Base-by-base conservation (phyloP, 345 rosid genomes). In the Euphorbia lathyris region DNA sequence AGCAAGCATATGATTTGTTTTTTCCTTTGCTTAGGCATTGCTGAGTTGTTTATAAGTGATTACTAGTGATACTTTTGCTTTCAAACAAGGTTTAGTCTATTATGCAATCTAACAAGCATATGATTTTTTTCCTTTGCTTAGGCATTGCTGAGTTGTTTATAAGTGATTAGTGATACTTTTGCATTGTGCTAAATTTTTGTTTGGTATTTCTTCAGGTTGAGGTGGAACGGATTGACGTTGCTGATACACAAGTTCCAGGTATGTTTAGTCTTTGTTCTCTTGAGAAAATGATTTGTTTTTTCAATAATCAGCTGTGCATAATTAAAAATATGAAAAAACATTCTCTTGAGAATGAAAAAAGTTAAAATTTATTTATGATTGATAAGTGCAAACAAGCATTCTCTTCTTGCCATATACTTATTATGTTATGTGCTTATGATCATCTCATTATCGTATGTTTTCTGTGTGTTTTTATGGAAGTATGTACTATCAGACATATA, bases 151-250 rank as follows among this genome's bases (percentile, higher is more conserved):
- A 50, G 29, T 10, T 50, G 65, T 43, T 63, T 42, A 19, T n/a
- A 59, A 47, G 57, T 48, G 67, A 48, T 61, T 42, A 3, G 12
- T 32, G 7, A 40, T 23, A 19, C 23, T 43, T 42, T 30, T 14
- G 17, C 27, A 23, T 71, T 61, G 65, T 66, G 23, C 19, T 36
- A 51, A 22, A 17, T 4, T 47, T 36, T 51, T 63, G 14, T 51
- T 63, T 47, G 34, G 53, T 22, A 12, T 36, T 58, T 74, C 40
- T 64, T 13, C 75, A 86, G 98, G 93, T 90, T 69, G 90, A 88
- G 77, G 95, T 90, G 73, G 98, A 92, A 73, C 81, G 81, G 72
- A 90, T 92, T 72, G 93, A 92, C 76, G 82, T 90, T 66, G 88
- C 87, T 42, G 86, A 77, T 60, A 83, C 83, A 11, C 86, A 78